A percentile compares a stretch with the other conserved stretches of the same genome.
These are phyloP conservation scores for Polychaeton citri DNA, from an alignment of 2,329 filamentous ascomycete species.

Conservation along the genomic window DNA sequence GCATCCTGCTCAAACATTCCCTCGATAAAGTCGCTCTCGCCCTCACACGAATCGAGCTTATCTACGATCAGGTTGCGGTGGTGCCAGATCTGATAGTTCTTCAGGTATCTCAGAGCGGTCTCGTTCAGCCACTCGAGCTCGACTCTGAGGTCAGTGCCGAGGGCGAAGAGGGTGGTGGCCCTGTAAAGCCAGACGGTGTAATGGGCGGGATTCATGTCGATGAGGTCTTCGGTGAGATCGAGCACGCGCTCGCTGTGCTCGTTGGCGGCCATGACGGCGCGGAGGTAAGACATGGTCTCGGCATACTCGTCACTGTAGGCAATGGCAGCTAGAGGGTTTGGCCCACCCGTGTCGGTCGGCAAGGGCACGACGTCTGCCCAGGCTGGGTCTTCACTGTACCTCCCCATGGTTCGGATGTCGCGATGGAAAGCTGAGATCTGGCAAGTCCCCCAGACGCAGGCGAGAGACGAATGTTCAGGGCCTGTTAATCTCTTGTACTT, in stretches of 20 bases:
- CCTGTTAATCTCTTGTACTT: no score
- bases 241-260: constrained; percentile 72
- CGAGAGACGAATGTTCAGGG: no score
- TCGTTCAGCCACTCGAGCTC: constrained; percentile 81
- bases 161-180: constrained; percentile 58
- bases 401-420: no score
- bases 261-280: constrained; percentile 80
- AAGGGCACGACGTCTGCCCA: constrained; percentile 82
- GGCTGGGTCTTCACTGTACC: constrained; percentile 53
- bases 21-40: constrained; percentile 61
- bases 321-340: constrained; percentile 73
- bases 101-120: constrained; percentile 70
- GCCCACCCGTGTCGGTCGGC: constrained; percentile 64
- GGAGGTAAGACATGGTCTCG: constrained; percentile 85
- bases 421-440: no score
- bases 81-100: constrained; percentile 98
- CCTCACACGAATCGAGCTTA: constrained; percentile 24
- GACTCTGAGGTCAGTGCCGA: constrained; percentile 44
- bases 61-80: constrained; percentile 45
- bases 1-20: constrained; percentile 72
- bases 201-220: constrained; percentile 86
- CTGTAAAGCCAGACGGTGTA: constrained; percentile 99
- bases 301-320: constrained; percentile 81
- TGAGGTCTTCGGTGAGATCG: constrained; percentile 75
- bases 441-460: no score